Evolutionary conservation across 179 eudicot genomes (phyloP).

Genomic region (Carnegiea gigantea): DNA sequence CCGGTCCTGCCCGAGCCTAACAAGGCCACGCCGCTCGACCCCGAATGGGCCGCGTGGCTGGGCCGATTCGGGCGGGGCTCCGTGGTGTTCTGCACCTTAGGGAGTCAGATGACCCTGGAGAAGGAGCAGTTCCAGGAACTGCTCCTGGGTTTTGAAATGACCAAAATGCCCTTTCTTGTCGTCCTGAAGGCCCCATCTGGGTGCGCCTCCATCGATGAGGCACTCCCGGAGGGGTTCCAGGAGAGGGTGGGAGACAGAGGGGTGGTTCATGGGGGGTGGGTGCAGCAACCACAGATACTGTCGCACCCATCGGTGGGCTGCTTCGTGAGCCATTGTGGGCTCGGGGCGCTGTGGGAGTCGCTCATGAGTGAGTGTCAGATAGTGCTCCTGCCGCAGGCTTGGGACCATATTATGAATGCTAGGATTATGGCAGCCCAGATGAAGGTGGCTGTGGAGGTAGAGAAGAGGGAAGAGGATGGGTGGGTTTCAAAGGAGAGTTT

Average conservation of each 20-base stretch:
- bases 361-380: slow-evolving; percentile 49
- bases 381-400: slow-evolving; percentile 63
- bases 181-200: no score
- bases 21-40: slow-evolving; percentile 23
- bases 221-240: neutral
- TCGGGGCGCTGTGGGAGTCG: slow-evolving; percentile 91
- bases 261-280: slow-evolving; percentile 57
- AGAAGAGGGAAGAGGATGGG: slow-evolving; percentile 24
- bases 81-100: slow-evolving; percentile 66
- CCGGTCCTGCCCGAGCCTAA: slow-evolving; percentile 48
- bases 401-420: slow-evolving; percentile 66
- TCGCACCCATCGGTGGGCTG: slow-evolving; percentile 65
- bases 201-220: no score
- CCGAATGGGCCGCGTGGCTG: slow-evolving; percentile 51
- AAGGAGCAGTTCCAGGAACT: slow-evolving; percentile 50
- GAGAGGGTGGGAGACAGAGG: slow-evolving; percentile 49
- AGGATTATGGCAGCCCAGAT: slow-evolving; percentile 56
- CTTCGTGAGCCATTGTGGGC: slow-evolving; percentile 76
- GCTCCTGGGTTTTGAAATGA: no score
- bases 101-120: slow-evolving; percentile 62
- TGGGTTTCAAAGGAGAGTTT: neutral
- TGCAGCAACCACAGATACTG: slow-evolving; percentile 50
- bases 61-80: slow-evolving; percentile 27
- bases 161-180: no score
- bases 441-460: slow-evolving; percentile 71